Evolutionary conservation across 106 monocot genomes (phyloP).

Genomic region (Acorus calamus): DNA sequence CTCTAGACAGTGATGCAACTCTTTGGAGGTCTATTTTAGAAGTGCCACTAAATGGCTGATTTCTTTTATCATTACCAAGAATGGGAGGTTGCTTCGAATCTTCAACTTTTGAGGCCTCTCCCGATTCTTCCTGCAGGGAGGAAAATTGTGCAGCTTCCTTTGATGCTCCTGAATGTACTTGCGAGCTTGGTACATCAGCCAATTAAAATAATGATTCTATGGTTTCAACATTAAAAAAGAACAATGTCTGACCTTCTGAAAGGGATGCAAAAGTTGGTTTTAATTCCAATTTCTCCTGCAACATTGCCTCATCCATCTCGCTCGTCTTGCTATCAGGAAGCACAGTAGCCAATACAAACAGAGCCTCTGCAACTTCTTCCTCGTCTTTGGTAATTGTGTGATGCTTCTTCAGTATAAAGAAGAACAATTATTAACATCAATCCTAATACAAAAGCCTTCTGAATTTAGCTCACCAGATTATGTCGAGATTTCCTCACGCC

Average conservation of each 20-base stretch:
- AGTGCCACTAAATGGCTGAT: too few relatives aligned
- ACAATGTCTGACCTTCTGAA: slow-evolving; percentile 21
- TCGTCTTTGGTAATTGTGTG: slow-evolving; percentile 30
- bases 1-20: too few relatives aligned
- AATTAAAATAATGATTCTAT: too few relatives aligned
- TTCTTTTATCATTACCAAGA: too few relatives aligned
- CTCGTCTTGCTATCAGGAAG: not conserved
- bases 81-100: slow-evolving; percentile 2
- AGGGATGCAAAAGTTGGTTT: slow-evolving; percentile 1
- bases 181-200: too few relatives aligned
- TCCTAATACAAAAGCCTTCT: too few relatives aligned
- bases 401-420: slow-evolving; percentile 8
- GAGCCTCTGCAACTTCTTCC: slow-evolving; percentile 37
- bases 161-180: not conserved
- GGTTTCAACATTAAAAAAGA: not conserved
- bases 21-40: too few relatives aligned
- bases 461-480: slow-evolving; percentile 4
- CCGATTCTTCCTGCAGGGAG: slow-evolving; percentile 1
- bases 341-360: slow-evolving; percentile 19
- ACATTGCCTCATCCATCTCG: not conserved
- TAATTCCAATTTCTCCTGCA: slow-evolving; percentile 9
- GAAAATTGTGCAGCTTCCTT: slow-evolving; percentile 1
- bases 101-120: slow-evolving; percentile 4
- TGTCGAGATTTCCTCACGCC: slow-evolving; percentile 1
- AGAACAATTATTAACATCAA: not conserved